Evolutionary conservation across 176 grass and related monocot genomes (phyloP).

Genomic region (Oryza punctata): DNA sequence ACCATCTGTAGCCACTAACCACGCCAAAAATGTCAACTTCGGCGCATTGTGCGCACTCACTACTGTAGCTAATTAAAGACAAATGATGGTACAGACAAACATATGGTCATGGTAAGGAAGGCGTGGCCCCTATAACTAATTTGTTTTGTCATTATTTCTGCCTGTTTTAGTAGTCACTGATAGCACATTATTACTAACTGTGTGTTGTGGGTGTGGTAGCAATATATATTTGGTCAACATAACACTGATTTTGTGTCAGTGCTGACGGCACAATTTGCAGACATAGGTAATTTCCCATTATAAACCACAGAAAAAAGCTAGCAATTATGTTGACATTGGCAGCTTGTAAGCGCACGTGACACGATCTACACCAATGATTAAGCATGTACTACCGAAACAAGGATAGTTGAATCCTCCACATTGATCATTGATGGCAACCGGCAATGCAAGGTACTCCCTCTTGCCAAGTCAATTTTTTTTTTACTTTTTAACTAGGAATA

Average conservation of each 20-base stretch:
- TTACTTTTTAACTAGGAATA: too few relatives aligned
- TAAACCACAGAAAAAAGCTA: slow-evolving; percentile 10
- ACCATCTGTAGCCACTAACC: slow-evolving; percentile 15
- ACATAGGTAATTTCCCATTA: background rate
- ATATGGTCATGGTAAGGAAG: slow-evolving; percentile 15
- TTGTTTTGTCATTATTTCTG: background rate
- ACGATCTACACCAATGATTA: slow-evolving; percentile 6
- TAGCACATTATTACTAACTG: background rate
- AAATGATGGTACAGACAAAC: slow-evolving; percentile 1
- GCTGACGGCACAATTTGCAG: slow-evolving; percentile 26
- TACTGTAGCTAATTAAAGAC: slow-evolving; percentile 14
- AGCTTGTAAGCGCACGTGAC: background rate
- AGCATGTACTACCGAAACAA: background rate
- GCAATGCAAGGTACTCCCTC: too few relatives aligned
- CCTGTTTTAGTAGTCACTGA: background rate
- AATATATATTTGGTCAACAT: background rate
- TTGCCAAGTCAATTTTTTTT: too few relatives aligned
- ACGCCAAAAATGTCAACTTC: slow-evolving; percentile 24
- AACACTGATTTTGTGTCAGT: slow-evolving; percentile 26
- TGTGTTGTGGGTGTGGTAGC: background rate
- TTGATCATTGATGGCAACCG: background rate
- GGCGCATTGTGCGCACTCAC: background rate
- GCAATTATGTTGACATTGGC: background rate
- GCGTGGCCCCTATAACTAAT: background rate
- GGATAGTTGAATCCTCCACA: background rate